phyloP scores from a whole-genome alignment of 306 rosid species.

The Prunus mongolica region DNA sequence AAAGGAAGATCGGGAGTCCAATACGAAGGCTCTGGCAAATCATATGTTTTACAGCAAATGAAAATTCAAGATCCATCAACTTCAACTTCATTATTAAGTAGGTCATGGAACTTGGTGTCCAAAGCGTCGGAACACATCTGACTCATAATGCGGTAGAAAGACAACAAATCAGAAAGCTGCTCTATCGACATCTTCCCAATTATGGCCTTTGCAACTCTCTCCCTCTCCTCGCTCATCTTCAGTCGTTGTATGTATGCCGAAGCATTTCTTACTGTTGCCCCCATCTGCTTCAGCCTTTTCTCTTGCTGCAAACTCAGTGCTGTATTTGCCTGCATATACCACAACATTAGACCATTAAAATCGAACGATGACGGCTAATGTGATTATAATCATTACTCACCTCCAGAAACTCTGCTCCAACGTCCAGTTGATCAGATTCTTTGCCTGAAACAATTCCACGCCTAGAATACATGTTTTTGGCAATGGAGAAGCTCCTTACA shows the following conservation, averaged over 20 bases:
- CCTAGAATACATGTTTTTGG: conserved; percentile 1
- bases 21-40: not conserved
- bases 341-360: not conserved
- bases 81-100: not conserved
- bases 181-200: conserved; percentile 12
- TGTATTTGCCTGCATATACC: not conserved
- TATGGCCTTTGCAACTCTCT: not conserved
- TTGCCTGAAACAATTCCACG: not conserved
- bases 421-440: not conserved
- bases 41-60: not conserved
- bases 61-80: not conserved
- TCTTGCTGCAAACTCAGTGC: conserved; percentile 6
- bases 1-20: not conserved
- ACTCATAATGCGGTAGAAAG: not conserved
- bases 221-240: conserved; percentile 8
- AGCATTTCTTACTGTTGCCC: conserved; percentile 13
- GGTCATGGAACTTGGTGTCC: not conserved
- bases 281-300: conserved; percentile 16
- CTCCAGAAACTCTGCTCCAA: conserved; percentile 18
- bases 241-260: not conserved
- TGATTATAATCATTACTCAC: not conserved
- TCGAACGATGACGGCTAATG: not conserved
- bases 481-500: not conserved
- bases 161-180: conserved; percentile 6
- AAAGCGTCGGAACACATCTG: not conserved